These are phyloP conservation scores for Amborella trichopoda DNA, from an alignment of 164 flowering plant species.

Conservation along the genomic window DNA sequence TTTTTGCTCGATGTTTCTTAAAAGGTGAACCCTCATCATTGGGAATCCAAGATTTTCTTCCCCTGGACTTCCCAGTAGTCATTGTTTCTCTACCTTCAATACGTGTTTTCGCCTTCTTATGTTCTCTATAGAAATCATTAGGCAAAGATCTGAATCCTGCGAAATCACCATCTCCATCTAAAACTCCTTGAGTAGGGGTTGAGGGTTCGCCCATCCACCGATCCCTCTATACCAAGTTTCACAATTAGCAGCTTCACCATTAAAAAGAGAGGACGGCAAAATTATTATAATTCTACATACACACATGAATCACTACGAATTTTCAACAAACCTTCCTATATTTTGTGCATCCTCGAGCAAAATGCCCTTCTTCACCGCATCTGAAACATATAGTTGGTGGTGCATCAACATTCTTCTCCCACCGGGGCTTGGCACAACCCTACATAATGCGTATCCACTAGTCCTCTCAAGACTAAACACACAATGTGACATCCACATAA, in stretches of 20 bases:
- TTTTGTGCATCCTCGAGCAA: slow-evolving; percentile 58
- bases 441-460: slow-evolving; percentile 11
- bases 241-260: slow-evolving; percentile 1
- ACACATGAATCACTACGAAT: neutral
- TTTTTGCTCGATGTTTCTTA: no score
- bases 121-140: slow-evolving; percentile 14
- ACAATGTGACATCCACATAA: no score
- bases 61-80: slow-evolving; percentile 26
- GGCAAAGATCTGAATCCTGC: slow-evolving; percentile 18
- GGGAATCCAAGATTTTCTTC: slow-evolving; percentile 42
- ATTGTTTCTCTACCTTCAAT: slow-evolving; percentile 15
- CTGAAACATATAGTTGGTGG: slow-evolving; percentile 45
- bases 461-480: neutral
- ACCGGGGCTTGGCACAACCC: slow-evolving; percentile 44
- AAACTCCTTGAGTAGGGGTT: slow-evolving; percentile 9
- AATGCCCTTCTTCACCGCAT: slow-evolving; percentile 79
- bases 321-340: slow-evolving; percentile 29
- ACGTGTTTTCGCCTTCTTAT: slow-evolving; percentile 25
- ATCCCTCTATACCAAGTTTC: slow-evolving; percentile 14
- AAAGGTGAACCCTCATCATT: slow-evolving; percentile 30
- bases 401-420: slow-evolving; percentile 22
- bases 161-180: slow-evolving; percentile 5
- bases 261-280: neutral
- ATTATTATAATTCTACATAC: neutral
- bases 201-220: slow-evolving; percentile 10